Evolutionary conservation across 2,329 filamentous ascomycete genomes (phyloP).

Genomic region (Xylaria sp.): DNA sequence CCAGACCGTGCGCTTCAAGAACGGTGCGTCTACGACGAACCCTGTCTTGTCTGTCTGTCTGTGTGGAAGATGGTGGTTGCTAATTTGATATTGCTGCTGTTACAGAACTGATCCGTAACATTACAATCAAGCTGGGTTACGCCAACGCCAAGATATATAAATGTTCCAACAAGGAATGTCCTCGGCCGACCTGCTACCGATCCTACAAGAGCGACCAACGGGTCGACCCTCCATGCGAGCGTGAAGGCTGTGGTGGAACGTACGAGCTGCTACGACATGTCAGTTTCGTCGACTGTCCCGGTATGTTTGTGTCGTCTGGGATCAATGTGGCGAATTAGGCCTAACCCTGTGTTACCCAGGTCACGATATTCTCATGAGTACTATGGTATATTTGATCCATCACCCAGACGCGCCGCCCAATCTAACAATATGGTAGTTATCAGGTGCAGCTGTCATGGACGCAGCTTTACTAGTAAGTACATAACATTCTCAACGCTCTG

Average conservation of each 20-base stretch:
- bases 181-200: constrained; percentile 92
- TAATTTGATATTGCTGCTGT: constrained; percentile 3
- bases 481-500: background rate
- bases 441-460: constrained; percentile 99
- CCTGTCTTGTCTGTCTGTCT: background rate
- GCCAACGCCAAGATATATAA: constrained; percentile 53
- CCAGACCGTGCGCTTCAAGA: constrained; percentile 99
- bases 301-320: constrained; percentile 23
- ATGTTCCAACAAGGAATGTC: constrained; percentile 92
- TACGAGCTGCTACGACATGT: constrained; percentile 93
- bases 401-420: background rate
- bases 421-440: constrained; percentile 66
- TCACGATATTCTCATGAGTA: constrained; percentile 99
- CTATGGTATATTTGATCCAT: constrained; percentile 69
- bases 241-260: constrained; percentile 87
- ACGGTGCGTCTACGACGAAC: constrained; percentile 54
- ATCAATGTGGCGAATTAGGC: background rate
- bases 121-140: constrained; percentile 74
- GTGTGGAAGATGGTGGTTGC: background rate
- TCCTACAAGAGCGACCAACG: constrained; percentile 99
- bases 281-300: constrained; percentile 97
- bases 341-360: constrained; percentile 50
- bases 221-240: constrained; percentile 94
- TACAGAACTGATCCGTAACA: constrained; percentile 95
- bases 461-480: constrained; percentile 87